Evolutionary conservation across 345 rosid species (phyloP).

Genomic region (Linum trigynum): DNA sequence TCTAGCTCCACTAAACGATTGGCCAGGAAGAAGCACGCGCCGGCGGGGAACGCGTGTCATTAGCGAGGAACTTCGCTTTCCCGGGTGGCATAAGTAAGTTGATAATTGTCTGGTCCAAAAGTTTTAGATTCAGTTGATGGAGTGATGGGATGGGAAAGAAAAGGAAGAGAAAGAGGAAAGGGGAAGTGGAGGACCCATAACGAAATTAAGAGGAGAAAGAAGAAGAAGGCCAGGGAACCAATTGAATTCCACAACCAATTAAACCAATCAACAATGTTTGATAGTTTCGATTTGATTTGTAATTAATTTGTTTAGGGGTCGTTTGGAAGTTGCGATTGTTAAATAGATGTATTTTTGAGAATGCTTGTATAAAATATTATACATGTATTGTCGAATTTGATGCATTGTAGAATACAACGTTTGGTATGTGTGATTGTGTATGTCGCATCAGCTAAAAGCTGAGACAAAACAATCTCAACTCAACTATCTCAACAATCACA

Average conservation of each 20-base stretch:
- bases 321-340: too few relatives aligned
- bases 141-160: slow-evolving; percentile 7
- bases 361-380: too few relatives aligned
- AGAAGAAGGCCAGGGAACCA: background rate
- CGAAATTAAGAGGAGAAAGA: background rate
- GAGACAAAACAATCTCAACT: too few relatives aligned
- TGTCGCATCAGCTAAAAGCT: too few relatives aligned
- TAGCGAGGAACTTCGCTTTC: background rate
- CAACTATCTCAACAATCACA: too few relatives aligned
- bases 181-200: background rate
- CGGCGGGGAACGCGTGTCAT: background rate
- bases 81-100: background rate
- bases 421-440: too few relatives aligned
- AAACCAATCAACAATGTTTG: too few relatives aligned
- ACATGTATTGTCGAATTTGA: too few relatives aligned
- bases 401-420: too few relatives aligned
- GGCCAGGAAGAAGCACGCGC: slow-evolving; percentile 8
- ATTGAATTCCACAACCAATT: background rate
- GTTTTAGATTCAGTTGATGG: slow-evolving; percentile 13
- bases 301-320: too few relatives aligned
- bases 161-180: background rate
- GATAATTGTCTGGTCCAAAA: slow-evolving; percentile 22
- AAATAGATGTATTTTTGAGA: too few relatives aligned
- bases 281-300: too few relatives aligned
- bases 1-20: background rate